phyloP scores from a whole-genome alignment of 352 stramenopile species.

The Globisporangium sylvaticum region DNA sequence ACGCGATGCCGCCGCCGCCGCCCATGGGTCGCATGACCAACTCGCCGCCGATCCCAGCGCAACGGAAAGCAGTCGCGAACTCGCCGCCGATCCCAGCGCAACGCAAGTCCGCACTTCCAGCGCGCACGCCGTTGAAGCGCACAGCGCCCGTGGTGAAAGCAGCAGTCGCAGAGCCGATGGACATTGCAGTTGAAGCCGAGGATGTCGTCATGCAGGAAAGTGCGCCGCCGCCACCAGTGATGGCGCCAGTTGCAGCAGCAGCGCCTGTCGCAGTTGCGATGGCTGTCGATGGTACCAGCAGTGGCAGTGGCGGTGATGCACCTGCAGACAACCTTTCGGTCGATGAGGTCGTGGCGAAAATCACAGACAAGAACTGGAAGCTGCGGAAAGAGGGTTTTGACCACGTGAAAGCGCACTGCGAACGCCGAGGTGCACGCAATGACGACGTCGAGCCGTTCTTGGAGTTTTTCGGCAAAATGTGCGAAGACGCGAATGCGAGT shows the following conservation, averaged over 20 bases:
- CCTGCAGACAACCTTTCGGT: slow-evolving; percentile 25
- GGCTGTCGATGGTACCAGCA: background rate
- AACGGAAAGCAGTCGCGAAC: slow-evolving; percentile 13
- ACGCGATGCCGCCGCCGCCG: slow-evolving; percentile 21
- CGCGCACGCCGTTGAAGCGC: background rate
- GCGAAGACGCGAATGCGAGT: slow-evolving; percentile 78
- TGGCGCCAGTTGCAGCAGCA: slow-evolving; percentile 4
- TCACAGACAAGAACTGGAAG: slow-evolving; percentile 87
- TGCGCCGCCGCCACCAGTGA: slow-evolving; percentile 1
- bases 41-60: slow-evolving; percentile 30
- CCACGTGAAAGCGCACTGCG: slow-evolving; percentile 59
- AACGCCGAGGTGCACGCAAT: slow-evolving; percentile 36
- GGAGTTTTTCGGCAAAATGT: slow-evolving; percentile 75
- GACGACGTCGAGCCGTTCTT: slow-evolving; percentile 48
- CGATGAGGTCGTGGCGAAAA: slow-evolving; percentile 45
- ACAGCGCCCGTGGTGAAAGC: background rate
- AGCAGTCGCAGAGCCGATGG: slow-evolving; percentile 8
- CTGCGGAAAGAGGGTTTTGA: slow-evolving; percentile 80
- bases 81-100: slow-evolving; percentile 28
- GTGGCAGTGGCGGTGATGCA: background rate
- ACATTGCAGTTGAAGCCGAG: slow-evolving; percentile 12
- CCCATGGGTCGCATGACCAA: slow-evolving; percentile 32
- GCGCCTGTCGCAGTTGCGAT: slow-evolving; percentile 12
- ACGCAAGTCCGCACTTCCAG: slow-evolving; percentile 11
- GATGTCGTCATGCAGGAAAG: slow-evolving; percentile 24